Base-by-base conservation (phyloP, 2,329 filamentous ascomycete genomes). In the Geosmithia putterillii region DNA sequence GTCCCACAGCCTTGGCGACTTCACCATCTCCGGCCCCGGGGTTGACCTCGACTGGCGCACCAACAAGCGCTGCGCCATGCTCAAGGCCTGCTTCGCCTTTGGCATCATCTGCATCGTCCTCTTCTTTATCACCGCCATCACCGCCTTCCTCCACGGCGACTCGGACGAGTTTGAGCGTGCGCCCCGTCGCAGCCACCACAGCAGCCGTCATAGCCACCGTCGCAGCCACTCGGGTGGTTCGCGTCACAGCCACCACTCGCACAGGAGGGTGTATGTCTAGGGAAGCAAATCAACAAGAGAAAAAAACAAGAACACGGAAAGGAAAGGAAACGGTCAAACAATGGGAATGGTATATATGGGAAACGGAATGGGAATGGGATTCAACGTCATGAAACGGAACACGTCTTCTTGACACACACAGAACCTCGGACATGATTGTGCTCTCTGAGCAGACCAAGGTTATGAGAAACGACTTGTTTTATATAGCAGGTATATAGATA, bases 61-160 rank as follows among this genome's bases (percentile, higher is more conserved):
- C 34, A 72, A 86, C 62, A 90, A 90, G 71, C 77, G 79, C 5
- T 96, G 90, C 65, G 76, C 83, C 41, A 92, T 95, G 86, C 76
- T 95, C 56, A 96, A 95, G 74, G 83, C 89, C 1, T 74, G 71
- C 51, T 96, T 87, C 64, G 90, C 87, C 3, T 81, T 95, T 52
- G 87, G 77, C 41, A 95, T 96, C 60, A 94, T 95, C 73, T 86
- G 92, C 60, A 69, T 70, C 51, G 67, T 92, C 50, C 81, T 89
- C 58, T 95, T 94, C 65, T 81, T 83, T 59, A 68, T 83, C 56
- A 92, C 86, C 3, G 74, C 78, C 42, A 63, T 90, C 22, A 68
- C 92, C 38, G 86, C 88, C 21, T 74, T 69, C 50, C 58, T 70
- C 51, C 74, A 67, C 61, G 81, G 65, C 57, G 69, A 64, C 46